Percentiles rank a stretch among this genome's conserved stretches.
Evolutionary conservation across 345 rosid species (phyloP).

Genomic region (Eucalyptus coolabah): DNA sequence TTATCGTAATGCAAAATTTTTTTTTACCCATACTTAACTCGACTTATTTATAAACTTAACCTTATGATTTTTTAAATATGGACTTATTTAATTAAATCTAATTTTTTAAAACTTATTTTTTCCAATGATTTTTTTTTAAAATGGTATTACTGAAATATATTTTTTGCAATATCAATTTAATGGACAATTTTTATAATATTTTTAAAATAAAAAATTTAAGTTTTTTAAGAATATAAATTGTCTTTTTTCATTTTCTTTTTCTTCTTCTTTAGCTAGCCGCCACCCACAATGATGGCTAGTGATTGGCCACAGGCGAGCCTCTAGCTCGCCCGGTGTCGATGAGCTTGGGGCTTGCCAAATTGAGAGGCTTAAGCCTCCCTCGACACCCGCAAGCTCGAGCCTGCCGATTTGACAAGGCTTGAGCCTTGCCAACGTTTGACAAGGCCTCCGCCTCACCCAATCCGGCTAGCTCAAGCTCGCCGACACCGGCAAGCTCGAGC

Average conservation of each 20-base stretch:
- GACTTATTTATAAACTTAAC: too few relatives aligned
- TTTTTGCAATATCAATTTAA: too few relatives aligned
- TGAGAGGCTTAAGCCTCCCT: too few relatives aligned
- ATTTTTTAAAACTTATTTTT: fast-evolving
- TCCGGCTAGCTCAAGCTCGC: fast-evolving
- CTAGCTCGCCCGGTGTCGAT: fast-evolving
- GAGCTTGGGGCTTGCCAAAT: too few relatives aligned
- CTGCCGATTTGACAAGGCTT: fast-evolving
- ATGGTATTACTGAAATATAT: too few relatives aligned
- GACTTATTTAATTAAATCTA: fast-evolving
- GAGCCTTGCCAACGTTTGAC: fast-evolving
- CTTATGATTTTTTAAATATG: too few relatives aligned
- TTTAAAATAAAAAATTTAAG: too few relatives aligned
- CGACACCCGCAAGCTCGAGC: fast-evolving
- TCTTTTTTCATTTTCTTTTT: fast-evolving
- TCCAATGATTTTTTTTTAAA: too few relatives aligned
- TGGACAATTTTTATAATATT: too few relatives aligned
- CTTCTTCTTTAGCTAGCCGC: fast-evolving
- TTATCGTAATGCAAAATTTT: fast-evolving
- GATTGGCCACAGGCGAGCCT: fast-evolving
- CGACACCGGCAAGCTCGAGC: fast-evolving
- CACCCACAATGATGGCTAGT: fast-evolving
- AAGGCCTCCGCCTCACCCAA: fast-evolving
- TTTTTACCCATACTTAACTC: fast-evolving
- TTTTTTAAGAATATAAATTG: too few relatives aligned